A percentile compares a stretch with the other conserved stretches of the same genome.
phyloP scores from a whole-genome alignment of 495 filamentous ascomycete genomes.

The Sabuloglossum arenarium region DNA sequence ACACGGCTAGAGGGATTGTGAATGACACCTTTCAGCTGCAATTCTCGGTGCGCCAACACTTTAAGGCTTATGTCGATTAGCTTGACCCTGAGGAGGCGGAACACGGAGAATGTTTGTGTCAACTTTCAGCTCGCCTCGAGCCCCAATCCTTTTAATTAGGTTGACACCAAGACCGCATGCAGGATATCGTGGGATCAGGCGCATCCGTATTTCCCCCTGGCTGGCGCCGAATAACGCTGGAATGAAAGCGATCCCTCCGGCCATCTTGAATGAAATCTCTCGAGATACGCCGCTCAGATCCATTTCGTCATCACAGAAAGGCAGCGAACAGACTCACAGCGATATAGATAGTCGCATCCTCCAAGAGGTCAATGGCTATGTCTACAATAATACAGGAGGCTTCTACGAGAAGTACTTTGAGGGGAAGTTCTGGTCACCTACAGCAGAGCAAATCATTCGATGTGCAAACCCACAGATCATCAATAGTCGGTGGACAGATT shows the following conservation, averaged over 20 bases:
- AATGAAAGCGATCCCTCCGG: slow-evolving; percentile 4
- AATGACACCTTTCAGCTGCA: too few species aligned
- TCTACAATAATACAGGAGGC: slow-evolving; percentile 12
- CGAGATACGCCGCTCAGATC: slow-evolving; percentile 14
- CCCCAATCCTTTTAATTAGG: too few species aligned
- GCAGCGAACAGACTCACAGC: slow-evolving; percentile 14
- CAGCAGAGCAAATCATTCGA: slow-evolving; percentile 4
- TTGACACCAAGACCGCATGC: too few species aligned
- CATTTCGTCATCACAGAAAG: slow-evolving; percentile 13
- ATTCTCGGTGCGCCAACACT: too few species aligned
- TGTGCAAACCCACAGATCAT: slow-evolving; percentile 1
- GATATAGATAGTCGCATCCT: slow-evolving; percentile 14
- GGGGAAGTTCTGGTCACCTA: slow-evolving; percentile 4
- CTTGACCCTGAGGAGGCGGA: too few species aligned
- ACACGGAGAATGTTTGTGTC: too few species aligned
- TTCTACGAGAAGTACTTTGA: slow-evolving; percentile 11
- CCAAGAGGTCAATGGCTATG: slow-evolving; percentile 13
- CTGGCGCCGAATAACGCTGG: too few species aligned
- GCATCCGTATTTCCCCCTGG: too few species aligned
- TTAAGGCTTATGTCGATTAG: too few species aligned
- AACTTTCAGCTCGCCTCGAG: too few species aligned
- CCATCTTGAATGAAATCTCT: slow-evolving; percentile 8
- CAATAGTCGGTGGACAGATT: slow-evolving; percentile 5
- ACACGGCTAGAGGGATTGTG: too few species aligned
- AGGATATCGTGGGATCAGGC: too few species aligned